Evolutionary conservation across 2,329 filamentous ascomycete genomes (phyloP).

Genomic region (Myriosclerotinia curreyana): DNA sequence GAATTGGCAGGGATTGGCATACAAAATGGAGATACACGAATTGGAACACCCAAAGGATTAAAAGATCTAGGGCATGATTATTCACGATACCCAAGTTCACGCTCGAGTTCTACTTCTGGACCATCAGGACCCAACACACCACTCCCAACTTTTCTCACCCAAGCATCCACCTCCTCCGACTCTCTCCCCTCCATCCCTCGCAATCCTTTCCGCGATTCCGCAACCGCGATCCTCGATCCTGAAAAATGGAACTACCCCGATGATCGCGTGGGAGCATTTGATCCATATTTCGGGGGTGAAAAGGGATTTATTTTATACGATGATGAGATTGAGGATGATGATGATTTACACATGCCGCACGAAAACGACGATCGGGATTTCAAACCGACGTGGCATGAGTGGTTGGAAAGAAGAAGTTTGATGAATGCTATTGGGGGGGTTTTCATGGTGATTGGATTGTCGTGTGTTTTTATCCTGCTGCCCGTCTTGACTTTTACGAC

Average conservation of each 20-base stretch:
- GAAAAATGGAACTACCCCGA: slow-evolving; percentile 46
- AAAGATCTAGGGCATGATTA: slow-evolving; percentile 37
- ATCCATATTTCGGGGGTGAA: slow-evolving; percentile 43
- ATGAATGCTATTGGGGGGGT: slow-evolving; percentile 40
- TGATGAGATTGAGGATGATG: slow-evolving; percentile 52
- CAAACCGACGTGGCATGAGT: slow-evolving; percentile 45
- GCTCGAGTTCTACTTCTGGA: slow-evolving; percentile 1
- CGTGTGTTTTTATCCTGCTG: slow-evolving; percentile 50
- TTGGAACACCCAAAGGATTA: slow-evolving; percentile 29
- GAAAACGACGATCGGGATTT: slow-evolving; percentile 47
- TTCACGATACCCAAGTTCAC: slow-evolving; percentile 36
- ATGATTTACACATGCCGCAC: slow-evolving; percentile 52
- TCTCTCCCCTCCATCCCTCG: background rate
- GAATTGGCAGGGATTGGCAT: slow-evolving; percentile 20
- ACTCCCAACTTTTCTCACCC: background rate
- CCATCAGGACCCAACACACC: background rate
- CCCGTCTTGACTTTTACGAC: slow-evolving; percentile 48
- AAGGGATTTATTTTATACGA: slow-evolving; percentile 44
- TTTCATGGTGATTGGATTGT: slow-evolving; percentile 48
- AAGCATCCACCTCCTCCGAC: slow-evolving; percentile 24
- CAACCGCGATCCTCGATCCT: slow-evolving; percentile 30
- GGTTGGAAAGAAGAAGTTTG: slow-evolving; percentile 45
- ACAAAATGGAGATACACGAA: slow-evolving; percentile 10
- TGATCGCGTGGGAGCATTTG: slow-evolving; percentile 47
- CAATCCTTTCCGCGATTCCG: slow-evolving; percentile 32